phyloP scores from a whole-genome alignment of 2,329 filamentous ascomycete species.

The Fusarium armeniacum region DNA sequence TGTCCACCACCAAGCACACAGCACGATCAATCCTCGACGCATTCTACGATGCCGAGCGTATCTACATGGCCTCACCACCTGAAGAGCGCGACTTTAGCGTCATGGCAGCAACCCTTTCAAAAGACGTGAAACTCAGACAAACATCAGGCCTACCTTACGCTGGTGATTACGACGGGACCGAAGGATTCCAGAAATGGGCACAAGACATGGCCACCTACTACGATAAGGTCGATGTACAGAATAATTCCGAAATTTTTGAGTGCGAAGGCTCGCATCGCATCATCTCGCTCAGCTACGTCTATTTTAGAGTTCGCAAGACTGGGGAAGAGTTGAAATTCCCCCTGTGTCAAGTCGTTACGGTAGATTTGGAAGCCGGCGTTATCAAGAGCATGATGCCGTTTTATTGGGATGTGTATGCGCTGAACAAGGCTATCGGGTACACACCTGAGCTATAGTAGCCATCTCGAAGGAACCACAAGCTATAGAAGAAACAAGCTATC shows the following conservation, averaged over 20 bases:
- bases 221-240: slow-evolving; percentile 51
- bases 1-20: slow-evolving; percentile 34
- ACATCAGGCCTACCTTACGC: slow-evolving; percentile 54
- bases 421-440: slow-evolving; percentile 44
- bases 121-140: slow-evolving; percentile 50
- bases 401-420: slow-evolving; percentile 54
- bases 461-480: background rate
- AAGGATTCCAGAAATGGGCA: slow-evolving; percentile 53
- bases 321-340: slow-evolving; percentile 51
- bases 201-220: slow-evolving; percentile 50
- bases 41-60: slow-evolving; percentile 55
- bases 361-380: slow-evolving; percentile 52
- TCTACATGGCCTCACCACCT: slow-evolving; percentile 52
- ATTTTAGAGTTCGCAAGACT: slow-evolving; percentile 51
- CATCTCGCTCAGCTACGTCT: slow-evolving; percentile 48
- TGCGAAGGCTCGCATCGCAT: slow-evolving; percentile 48
- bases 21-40: slow-evolving; percentile 50
- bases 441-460: slow-evolving; percentile 9
- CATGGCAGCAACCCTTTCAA: slow-evolving; percentile 50
- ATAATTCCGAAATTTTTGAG: slow-evolving; percentile 52
- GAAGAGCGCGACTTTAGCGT: slow-evolving; percentile 51
- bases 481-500: background rate
- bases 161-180: slow-evolving; percentile 50
- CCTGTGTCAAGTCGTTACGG: slow-evolving; percentile 51
- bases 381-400: slow-evolving; percentile 53